Evolutionary conservation across 805 yeast genomes (phyloP), one percentile per base, ranked within the genome.

Genomic region (Metschnikowia colocasiae): DNA sequence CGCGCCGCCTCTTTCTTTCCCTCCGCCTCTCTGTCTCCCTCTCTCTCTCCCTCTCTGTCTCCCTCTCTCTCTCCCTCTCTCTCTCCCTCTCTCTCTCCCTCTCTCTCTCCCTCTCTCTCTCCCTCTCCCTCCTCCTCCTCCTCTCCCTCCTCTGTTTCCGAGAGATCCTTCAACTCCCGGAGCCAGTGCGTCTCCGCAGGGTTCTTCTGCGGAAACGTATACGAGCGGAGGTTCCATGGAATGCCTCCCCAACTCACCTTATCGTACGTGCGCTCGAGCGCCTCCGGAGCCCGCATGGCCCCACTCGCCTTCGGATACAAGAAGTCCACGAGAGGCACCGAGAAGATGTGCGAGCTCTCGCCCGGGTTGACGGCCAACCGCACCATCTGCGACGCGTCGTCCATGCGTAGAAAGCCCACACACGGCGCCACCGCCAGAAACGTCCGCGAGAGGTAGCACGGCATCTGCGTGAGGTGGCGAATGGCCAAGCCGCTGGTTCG

Each of bases 361-460:
- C 91, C 95, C 2, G 91, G 91, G 52, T 86, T 86, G 45, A 86
- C 63, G 38, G 68, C 66, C 30, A 85, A 66, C 29, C 72, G 57
- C 15, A 78, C 63, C 32, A 59, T 47, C 16, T 49, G 43, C 53
- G 37, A 56, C 18, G 37, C 37, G 18, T 22, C 64, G 5, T 43
- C 40, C 65, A 74, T 65, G 45, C 75, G 76, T 58, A 86, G 67
- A 52, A 83, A 79, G 33, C 86, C 89, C 25, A 83, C 77, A 53
- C 90, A 78, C 0, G 98, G 98, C 40, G 84, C 74, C 3, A 92
- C 97, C 10, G 89, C 88, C 32, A 87, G 73, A 49, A 88, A 79
- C 3, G 95, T 88, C 50, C 95, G 73, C 6, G 95, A 85, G 16
- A 92, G 64, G 60, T 88, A 91, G 46, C 89, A 76, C 1, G 98